Evolutionary conservation across 2,329 filamentous ascomycete species (phyloP).

Genomic region (Xylariomycetidae sp.): DNA sequence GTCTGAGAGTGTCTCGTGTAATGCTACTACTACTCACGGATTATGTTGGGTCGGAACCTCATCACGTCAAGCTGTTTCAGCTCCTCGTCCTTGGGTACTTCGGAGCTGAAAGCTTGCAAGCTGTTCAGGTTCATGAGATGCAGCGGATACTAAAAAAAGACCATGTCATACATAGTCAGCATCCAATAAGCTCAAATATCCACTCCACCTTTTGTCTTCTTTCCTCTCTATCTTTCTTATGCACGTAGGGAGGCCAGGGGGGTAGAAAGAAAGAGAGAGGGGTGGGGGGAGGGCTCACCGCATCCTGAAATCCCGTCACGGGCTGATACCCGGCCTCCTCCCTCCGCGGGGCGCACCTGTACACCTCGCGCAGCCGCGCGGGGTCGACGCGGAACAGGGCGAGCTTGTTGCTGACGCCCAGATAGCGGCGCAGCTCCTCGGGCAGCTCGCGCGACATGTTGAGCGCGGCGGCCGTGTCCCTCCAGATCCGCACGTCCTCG

Average conservation of each 20-base stretch:
- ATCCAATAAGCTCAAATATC: no score
- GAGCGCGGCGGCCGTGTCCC: slow-evolving; percentile 49
- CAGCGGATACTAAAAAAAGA: slow-evolving; percentile 66
- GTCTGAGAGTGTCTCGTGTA: no score
- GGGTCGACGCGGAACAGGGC: slow-evolving; percentile 66
- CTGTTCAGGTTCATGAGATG: slow-evolving; percentile 64
- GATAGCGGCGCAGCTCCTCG: slow-evolving; percentile 56
- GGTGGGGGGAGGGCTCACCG: no score
- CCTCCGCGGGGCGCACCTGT: slow-evolving; percentile 53
- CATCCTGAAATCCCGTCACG: slow-evolving; percentile 64
- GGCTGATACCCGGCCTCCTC: slow-evolving; percentile 60
- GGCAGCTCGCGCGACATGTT: slow-evolving; percentile 57
- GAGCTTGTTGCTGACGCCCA: slow-evolving; percentile 63
- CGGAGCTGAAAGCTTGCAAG: slow-evolving; percentile 54
- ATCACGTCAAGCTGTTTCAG: slow-evolving; percentile 52
- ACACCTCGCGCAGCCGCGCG: slow-evolving; percentile 51
- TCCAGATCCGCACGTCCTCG: slow-evolving; percentile 63
- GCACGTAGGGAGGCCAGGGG: no score
- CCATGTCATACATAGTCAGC: no score
- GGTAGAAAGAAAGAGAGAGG: no score
- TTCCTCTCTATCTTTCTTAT: no score
- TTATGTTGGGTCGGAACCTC: slow-evolving; percentile 69
- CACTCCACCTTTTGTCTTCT: no score
- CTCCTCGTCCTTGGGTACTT: slow-evolving; percentile 46
- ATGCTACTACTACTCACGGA: slow-evolving; percentile 44